These are phyloP conservation scores for Neurospora discreta DNA, from an alignment of 495 filamentous ascomycete species.

Conservation along the genomic window DNA sequence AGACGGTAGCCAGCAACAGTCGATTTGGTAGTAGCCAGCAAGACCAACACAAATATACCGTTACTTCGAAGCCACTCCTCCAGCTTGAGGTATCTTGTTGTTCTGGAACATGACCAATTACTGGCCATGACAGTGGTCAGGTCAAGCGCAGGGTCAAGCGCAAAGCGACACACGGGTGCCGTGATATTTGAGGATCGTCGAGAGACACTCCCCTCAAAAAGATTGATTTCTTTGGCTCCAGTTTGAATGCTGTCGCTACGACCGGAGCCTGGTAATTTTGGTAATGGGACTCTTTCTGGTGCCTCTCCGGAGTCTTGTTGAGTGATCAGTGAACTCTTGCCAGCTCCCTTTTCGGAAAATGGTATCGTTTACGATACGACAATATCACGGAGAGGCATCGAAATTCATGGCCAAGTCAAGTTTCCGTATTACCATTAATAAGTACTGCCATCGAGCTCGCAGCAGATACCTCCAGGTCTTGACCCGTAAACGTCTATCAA, in stretches of 20 bases:
- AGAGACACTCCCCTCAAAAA: background rate
- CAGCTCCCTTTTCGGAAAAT: background rate
- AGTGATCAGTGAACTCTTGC: background rate
- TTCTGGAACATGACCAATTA: background rate
- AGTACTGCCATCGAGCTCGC: background rate
- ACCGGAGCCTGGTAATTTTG: background rate
- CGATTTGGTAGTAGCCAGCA: background rate
- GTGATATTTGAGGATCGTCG: background rate
- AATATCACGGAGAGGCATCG: background rate
- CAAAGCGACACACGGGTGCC: background rate
- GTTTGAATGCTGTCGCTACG: background rate
- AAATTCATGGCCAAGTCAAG: background rate
- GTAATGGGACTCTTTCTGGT: background rate
- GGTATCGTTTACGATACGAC: background rate
- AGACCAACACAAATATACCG: background rate
- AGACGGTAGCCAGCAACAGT: background rate
- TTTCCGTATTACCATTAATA: background rate
- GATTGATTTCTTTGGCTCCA: background rate
- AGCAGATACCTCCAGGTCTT: background rate
- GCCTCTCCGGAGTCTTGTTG: background rate
- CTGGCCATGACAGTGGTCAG: background rate
- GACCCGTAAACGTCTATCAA: background rate
- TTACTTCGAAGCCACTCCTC: background rate
- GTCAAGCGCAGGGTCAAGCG: background rate
- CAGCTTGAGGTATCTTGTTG: background rate